These are phyloP conservation scores for Rhodofomes roseus DNA, from an alignment of 1,284 basidiomycete genomes.

Conservation along the genomic window DNA sequence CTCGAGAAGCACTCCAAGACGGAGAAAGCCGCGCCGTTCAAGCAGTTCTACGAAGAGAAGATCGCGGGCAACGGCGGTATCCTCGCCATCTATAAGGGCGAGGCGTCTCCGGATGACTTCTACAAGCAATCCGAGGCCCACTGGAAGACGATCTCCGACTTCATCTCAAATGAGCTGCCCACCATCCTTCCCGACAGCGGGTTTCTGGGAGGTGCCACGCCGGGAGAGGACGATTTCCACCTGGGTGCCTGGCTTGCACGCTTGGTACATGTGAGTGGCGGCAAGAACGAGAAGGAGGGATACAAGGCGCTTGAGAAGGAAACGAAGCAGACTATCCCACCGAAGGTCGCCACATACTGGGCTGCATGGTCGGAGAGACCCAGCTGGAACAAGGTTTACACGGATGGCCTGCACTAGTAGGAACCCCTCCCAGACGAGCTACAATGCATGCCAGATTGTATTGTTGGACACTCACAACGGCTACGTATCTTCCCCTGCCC, in stretches of 20 bases:
- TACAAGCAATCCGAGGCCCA: conserved; percentile 37
- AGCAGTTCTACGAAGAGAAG: conserved; percentile 51
- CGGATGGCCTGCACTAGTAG: conserved; percentile 40
- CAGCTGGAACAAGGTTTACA: conserved; percentile 56
- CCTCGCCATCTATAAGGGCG: conserved; percentile 41
- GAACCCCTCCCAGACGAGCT: background rate
- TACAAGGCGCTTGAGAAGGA: conserved; percentile 37
- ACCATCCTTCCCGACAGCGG: conserved; percentile 37
- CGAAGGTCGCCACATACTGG: conserved; percentile 42
- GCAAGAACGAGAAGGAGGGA: conserved; percentile 32
- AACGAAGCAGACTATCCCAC: conserved; percentile 35
- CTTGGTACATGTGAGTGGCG: conserved; percentile 35
- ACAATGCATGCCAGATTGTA: background rate
- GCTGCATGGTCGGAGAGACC: conserved; percentile 48
- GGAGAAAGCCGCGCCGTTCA: conserved; percentile 41
- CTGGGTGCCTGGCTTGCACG: conserved; percentile 50
- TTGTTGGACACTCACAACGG: background rate
- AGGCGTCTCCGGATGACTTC: conserved; percentile 35
- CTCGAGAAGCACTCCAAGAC: conserved; percentile 39
- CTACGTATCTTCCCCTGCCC: background rate
- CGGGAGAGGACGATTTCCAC: conserved; percentile 55
- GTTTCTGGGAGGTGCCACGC: conserved; percentile 45
- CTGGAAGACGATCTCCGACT: conserved; percentile 36
- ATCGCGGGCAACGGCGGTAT: conserved; percentile 43
- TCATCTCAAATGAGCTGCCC: conserved; percentile 40